A percentile compares a stretch with the other conserved stretches of the same genome.
These are phyloP conservation scores for Penicillium janthinellum DNA, from an alignment of 2,329 filamentous ascomycete genomes.

Conservation along the genomic window DNA sequence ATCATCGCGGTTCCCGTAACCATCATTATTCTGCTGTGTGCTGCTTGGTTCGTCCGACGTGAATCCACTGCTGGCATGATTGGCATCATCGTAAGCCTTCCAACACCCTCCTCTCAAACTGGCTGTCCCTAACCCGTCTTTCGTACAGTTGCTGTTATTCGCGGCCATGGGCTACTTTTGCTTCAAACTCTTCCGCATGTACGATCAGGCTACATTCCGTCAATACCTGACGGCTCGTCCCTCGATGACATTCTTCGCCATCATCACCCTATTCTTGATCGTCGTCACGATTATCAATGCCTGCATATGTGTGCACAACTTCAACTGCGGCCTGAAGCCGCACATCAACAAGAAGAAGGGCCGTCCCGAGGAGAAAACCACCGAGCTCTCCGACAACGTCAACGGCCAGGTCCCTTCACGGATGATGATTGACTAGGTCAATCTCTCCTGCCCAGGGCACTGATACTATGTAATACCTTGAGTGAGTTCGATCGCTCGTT, in stretches of 20 bases:
- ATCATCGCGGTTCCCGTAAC: conserved; percentile 89
- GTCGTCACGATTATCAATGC: conserved; percentile 86
- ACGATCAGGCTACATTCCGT: conserved; percentile 60
- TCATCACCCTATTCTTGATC: conserved; percentile 87
- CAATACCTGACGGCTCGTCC: conserved; percentile 78
- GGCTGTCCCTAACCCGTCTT: conserved; percentile 13
- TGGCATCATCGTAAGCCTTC: conserved; percentile 63
- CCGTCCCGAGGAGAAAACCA: conserved; percentile 50
- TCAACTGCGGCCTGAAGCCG: conserved; percentile 82
- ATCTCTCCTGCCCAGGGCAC: neutral
- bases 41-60: conserved; percentile 79
- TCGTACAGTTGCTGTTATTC: conserved; percentile 70
- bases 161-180: conserved; percentile 92
- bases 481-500: conserved; percentile 7
- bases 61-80: conserved; percentile 81
- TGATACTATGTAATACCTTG: conserved; percentile 15
- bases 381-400: conserved; percentile 44
- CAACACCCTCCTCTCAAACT: neutral
- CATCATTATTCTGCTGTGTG: conserved; percentile 80
- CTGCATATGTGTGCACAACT: conserved; percentile 85
- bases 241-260: conserved; percentile 88
- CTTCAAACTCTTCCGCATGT: conserved; percentile 98
- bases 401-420: conserved; percentile 41
- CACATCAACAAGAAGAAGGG: conserved; percentile 69
- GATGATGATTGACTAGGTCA: conserved; percentile 49